Percentiles rank a stretch among this genome's conserved stretches.
These are phyloP conservation scores for Penicillium desertorum DNA, from an alignment of 495 filamentous ascomycete species.

Conservation along the genomic window DNA sequence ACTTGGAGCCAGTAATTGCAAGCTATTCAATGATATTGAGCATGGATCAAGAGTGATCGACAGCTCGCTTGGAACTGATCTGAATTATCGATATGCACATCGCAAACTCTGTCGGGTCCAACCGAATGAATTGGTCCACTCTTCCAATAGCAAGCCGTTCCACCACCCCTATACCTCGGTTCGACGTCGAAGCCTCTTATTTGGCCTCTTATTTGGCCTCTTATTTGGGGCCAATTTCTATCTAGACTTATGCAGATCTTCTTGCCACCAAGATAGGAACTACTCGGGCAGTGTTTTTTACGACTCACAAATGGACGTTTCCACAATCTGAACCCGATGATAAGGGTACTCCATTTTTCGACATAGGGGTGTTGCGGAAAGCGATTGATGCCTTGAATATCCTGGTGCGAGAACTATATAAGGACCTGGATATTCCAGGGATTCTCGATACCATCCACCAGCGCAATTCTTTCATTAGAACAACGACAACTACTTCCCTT, in stretches of 20 bases:
- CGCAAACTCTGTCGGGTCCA: neutral
- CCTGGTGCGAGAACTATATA: conserved; percentile 16
- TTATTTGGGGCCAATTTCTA: conserved; percentile 8
- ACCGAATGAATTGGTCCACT: conserved; percentile 1
- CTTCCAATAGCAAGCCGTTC: conserved; percentile 2
- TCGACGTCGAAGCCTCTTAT: neutral
- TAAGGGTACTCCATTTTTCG: conserved; percentile 8
- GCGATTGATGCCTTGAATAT: neutral
- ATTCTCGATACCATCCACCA: conserved; percentile 10
- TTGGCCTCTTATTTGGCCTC: neutral
- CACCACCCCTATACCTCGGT: conserved; percentile 5
- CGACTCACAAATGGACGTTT: conserved; percentile 6
- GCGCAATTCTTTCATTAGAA: neutral
- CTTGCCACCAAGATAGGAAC: neutral
- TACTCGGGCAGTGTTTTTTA: conserved; percentile 5
- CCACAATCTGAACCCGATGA: neutral
- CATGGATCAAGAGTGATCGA: conserved; percentile 19
- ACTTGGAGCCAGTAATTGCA: conserved; percentile 1
- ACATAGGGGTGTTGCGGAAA: neutral
- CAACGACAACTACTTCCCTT: neutral
- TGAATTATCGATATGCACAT: neutral
- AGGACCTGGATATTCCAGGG: conserved; percentile 12
- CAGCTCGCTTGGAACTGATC: conserved; percentile 18
- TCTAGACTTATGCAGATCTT: conserved; percentile 23
- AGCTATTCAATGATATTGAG: conserved; percentile 1